Evolutionary conservation across 192 early-diverging fungal genomes (phyloP).

Genomic region (Geosiphon pyriformis): DNA sequence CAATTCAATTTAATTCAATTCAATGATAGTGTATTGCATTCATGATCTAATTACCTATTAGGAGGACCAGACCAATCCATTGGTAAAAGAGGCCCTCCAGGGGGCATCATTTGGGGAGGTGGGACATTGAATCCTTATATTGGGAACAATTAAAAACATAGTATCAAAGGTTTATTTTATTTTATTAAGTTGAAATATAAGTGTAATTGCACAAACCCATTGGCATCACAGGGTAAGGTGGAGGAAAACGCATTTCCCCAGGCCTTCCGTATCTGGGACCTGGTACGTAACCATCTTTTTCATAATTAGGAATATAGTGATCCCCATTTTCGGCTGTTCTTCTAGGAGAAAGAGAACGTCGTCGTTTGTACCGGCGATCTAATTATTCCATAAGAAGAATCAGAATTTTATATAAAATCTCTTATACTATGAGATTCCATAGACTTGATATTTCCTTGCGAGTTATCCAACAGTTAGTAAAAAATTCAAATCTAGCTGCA

Average conservation of each 20-base stretch:
- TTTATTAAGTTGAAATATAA: too few relatives aligned
- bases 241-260: conserved; percentile 26
- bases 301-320: conserved; percentile 82
- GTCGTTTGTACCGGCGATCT: conserved; percentile 22
- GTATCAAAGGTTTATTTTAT: not conserved
- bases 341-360: conserved; percentile 15
- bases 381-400: not conserved
- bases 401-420: not conserved
- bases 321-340: conserved; percentile 52
- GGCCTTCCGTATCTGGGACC: conserved; percentile 46
- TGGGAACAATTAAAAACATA: not conserved
- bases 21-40: too few relatives aligned
- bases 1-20: too few relatives aligned
- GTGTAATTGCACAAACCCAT: conserved; percentile 30
- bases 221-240: conserved; percentile 17
- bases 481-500: too few relatives aligned
- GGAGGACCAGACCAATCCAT: conserved; percentile 24
- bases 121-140: conserved; percentile 20
- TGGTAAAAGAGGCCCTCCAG: conserved; percentile 17
- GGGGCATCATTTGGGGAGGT: conserved; percentile 12
- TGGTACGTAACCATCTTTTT: conserved; percentile 67
- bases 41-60: conserved; percentile 3
- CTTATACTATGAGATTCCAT: too few relatives aligned
- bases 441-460: too few relatives aligned
- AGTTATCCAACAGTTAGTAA: too few relatives aligned